phyloP scores from a whole-genome alignment of 768 basidiomycete species.

The Collybiopsis confluens region DNA sequence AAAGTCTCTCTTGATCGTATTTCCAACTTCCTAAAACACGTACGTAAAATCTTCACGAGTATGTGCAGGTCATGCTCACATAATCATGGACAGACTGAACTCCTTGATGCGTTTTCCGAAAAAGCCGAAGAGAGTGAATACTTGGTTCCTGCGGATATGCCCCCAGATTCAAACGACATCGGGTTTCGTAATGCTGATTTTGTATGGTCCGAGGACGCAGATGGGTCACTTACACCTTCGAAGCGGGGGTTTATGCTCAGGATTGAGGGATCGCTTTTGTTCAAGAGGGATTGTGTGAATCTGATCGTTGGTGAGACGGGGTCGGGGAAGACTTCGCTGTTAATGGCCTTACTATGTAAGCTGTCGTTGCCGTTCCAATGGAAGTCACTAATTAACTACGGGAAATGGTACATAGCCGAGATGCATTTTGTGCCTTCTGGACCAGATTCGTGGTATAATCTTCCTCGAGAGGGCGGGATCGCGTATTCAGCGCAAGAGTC shows the following conservation, averaged over 20 bases:
- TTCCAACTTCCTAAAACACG: conserved; percentile 35
- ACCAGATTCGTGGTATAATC: conserved; percentile 59
- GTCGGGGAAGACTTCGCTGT: conserved; percentile 59
- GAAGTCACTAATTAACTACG: background rate
- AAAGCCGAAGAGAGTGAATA: conserved; percentile 14
- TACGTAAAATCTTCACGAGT: conserved; percentile 16
- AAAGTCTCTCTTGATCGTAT: conserved; percentile 65
- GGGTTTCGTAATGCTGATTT: conserved; percentile 55
- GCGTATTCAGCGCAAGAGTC: conserved; percentile 83
- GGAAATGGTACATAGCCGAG: conserved; percentile 38
- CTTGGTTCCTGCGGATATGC: conserved; percentile 10
- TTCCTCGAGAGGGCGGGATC: conserved; percentile 66
- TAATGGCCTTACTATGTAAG: conserved; percentile 56
- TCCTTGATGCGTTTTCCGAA: conserved; percentile 37
- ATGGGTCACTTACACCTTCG: conserved; percentile 34
- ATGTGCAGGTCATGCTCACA: background rate
- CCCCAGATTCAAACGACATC: conserved; percentile 26
- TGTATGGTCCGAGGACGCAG: conserved; percentile 44
- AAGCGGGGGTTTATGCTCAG: conserved; percentile 45
- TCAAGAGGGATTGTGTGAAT: conserved; percentile 50
- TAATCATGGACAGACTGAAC: conserved; percentile 32
- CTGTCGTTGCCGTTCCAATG: background rate
- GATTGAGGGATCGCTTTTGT: conserved; percentile 50
- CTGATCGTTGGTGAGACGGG: conserved; percentile 58
- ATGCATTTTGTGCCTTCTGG: conserved; percentile 57